Base-by-base conservation (phyloP, 768 basidiomycete species). In the Termitomyces sp. region DNA sequence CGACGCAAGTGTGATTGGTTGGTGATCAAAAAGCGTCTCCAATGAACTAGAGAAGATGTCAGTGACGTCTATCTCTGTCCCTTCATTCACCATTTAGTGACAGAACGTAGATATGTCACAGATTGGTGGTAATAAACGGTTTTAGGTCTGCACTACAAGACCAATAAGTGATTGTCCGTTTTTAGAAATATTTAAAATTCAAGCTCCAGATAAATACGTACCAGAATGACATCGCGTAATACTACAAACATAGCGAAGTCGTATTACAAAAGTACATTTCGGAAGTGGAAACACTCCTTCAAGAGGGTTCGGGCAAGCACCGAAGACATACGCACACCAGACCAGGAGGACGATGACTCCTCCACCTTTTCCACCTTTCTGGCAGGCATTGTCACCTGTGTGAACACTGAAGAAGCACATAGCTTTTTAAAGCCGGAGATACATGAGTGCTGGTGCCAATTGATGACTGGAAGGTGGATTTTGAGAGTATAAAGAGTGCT, bases 31-130 rank as follows among this genome's bases (percentile, higher is more conserved):
- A 16, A 92, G 76, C 0, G 71, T 75, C 61, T 82, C 74, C 30
- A 91, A 74, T 8, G 88, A 84, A 52, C 79, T 76, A 22, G 78
- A 83, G n/a, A 92, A 73, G 35, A 91, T 78, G 43, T 91, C 90
- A 66, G 87, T 86, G 22, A 84, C 79, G 55, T 82, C 79, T 24
- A 55, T 26, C 43, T 62, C 59, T 35, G 53, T 28, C 48, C 38
- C 35, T 41, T 44, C 61, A 54, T 58, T 56, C 26, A 56, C 58
- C 57, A 60, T 63, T 47, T 59, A 33, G 20, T 33, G 33, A 52
- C 54, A 28, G 1, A 32, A 55, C 32, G 18, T 2, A 26, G 22
- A 38, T 20, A 0, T n/a, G 43, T 59, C 18, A 50, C 30, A 6
- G 13, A 30, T 28, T 26, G 5, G 24, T 54, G 20, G 38, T 28